Evolutionary conservation across 371 early-diverging fungal species (phyloP), one percentile per base, ranked within the genome.

Genomic region (Nematocida homosporus): DNA sequence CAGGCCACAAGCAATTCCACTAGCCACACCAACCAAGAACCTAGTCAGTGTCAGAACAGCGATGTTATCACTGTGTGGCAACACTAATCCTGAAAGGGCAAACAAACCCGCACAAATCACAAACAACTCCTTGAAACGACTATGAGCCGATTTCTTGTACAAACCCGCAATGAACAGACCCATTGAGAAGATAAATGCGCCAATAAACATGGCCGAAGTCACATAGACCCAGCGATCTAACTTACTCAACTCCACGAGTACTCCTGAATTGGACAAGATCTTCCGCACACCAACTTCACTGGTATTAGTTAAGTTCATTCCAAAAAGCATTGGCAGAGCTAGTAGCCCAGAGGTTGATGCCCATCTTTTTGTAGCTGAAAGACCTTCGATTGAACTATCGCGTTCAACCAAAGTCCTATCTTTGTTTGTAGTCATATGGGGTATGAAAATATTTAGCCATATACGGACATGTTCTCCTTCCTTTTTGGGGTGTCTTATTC

Each of bases 301-400:
- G 8, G 63, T 30, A 20, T 38, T 29, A 0, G 50, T 63, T n/a
- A 72, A 30, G 30, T 23, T 57, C 75, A 72, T 72, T 27, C 75
- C 75, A 40, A 72, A 72, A 0, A 72, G 61, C n/a, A 72, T 34
- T 0, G 75, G 75, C 1, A 72, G 63, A 2, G 27, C 10, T 2
- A 61, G 18, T 23, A 64, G 60, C 6, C 75, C 75, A 0, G n/a
- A 29, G 4, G 44, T 44, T 6, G 44, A 6, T 8, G 50, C 29
- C 5, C 42, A 48, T 8, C 50, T 30, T 20, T 44, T 44, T 20
- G 13, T 44, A 13, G 13, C 44, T 13, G 44, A 44, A 44, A 20
- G 13, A 13, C 13, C 20, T 44, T 44, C 44, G 13, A 20, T 20
- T 13, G 44, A 13, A 44, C 13, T 13, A 20, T 13, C 44, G 44